Evolutionary conservation across 2,329 filamentous ascomycete species (phyloP).

Genomic region (Fusarium nisikadoi): DNA sequence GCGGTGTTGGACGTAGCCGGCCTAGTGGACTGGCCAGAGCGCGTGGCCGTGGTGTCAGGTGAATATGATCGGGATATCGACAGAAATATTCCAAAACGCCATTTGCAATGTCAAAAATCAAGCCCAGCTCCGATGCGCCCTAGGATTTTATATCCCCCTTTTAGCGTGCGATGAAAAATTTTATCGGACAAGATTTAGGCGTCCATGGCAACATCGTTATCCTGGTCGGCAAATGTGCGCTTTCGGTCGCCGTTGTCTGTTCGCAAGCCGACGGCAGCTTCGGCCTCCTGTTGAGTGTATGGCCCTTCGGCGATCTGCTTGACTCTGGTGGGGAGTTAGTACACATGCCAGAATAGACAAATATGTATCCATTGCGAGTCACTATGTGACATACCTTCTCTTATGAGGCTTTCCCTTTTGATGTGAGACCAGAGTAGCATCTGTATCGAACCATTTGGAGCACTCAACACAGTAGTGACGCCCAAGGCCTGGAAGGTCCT

Average conservation of each 20-base stretch:
- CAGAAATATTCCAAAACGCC: conserved; percentile 30
- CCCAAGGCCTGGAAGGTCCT: conserved; percentile 90
- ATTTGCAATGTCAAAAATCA: conserved; percentile 23
- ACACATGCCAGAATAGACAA: conserved; percentile 2
- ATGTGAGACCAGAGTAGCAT: conserved; percentile 79
- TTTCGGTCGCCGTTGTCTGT: conserved; percentile 67
- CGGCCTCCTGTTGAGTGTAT: conserved; percentile 86
- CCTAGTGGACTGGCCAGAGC: conserved; percentile 59
- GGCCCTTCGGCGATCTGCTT: conserved; percentile 85
- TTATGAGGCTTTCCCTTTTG: conserved; percentile 92
- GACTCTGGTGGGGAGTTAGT: conserved; percentile 64
- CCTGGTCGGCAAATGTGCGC: conserved; percentile 21
- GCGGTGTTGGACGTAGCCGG: conserved; percentile 49
- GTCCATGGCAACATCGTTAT: conserved; percentile 50
- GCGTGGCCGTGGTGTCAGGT: conserved; percentile 59
- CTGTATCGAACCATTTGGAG: conserved; percentile 94
- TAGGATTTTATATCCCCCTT: not conserved
- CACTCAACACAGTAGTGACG: conserved; percentile 91
- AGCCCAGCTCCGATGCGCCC: conserved; percentile 17
- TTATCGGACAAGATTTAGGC: conserved; percentile 36
- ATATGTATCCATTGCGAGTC: conserved; percentile 12
- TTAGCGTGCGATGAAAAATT: conserved; percentile 1
- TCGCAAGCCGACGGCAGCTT: conserved; percentile 78
- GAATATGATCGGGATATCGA: conserved; percentile 38
- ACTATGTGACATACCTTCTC: conserved; percentile 67